Evolutionary conservation across 768 basidiomycete genomes (phyloP).

Genomic region (Boletus insuetus): DNA sequence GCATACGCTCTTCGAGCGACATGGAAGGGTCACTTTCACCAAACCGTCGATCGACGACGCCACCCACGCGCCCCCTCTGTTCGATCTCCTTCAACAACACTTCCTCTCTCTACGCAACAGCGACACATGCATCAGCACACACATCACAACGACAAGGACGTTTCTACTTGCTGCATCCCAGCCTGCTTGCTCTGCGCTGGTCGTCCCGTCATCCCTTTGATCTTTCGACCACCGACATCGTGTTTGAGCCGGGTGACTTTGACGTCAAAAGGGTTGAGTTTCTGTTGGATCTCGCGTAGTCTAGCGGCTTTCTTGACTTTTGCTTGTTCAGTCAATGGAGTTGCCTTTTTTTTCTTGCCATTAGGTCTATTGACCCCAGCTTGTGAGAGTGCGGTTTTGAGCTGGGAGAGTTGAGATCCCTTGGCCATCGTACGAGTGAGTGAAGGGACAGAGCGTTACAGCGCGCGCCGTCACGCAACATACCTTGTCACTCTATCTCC

Average conservation of each 20-base stretch:
- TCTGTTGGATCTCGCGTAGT: slow-evolving; percentile 79
- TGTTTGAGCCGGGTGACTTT: slow-evolving; percentile 92
- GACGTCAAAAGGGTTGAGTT: slow-evolving; percentile 91
- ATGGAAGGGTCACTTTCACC: slow-evolving; percentile 93
- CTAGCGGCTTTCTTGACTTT: slow-evolving; percentile 79
- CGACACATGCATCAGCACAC: slow-evolving; percentile 4
- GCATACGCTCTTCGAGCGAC: slow-evolving; percentile 95
- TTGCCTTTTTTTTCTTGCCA: slow-evolving; percentile 66
- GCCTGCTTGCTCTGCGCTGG: slow-evolving; percentile 89
- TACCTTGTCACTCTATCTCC: neutral
- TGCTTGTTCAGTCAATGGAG: slow-evolving; percentile 62
- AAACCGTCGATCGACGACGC: slow-evolving; percentile 90
- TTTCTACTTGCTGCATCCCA: slow-evolving; percentile 78
- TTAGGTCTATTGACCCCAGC: slow-evolving; percentile 71
- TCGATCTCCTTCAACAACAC: slow-evolving; percentile 86
- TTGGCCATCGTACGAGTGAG: slow-evolving; percentile 44
- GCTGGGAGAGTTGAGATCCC: slow-evolving; percentile 87
- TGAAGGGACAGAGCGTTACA: neutral
- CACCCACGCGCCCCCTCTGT: slow-evolving; percentile 77
- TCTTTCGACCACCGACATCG: slow-evolving; percentile 84
- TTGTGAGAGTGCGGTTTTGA: slow-evolving; percentile 78
- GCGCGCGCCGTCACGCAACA: neutral
- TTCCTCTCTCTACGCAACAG: slow-evolving; percentile 65
- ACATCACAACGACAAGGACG: slow-evolving; percentile 18
- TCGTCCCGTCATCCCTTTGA: slow-evolving; percentile 78